Conservation (phyloP, 2,329 filamentous ascomycete genomes). For the Aspergillus bombycis region DNA sequence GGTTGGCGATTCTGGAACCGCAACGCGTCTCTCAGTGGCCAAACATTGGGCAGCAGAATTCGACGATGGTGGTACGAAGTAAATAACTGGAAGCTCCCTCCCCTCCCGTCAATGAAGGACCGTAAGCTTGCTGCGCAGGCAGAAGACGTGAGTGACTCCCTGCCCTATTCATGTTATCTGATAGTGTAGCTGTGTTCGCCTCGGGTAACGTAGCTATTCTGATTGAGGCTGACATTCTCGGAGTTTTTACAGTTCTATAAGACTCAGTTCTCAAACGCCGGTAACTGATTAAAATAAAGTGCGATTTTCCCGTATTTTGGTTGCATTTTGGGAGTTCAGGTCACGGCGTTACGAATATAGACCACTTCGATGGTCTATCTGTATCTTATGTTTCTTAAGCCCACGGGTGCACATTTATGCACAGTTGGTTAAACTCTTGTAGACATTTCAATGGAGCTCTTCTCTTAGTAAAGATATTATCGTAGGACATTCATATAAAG, state of each 20-base stretch:
- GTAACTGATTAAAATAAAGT: slow-evolving; percentile 15
- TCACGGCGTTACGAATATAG: neutral
- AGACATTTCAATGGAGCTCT: neutral
- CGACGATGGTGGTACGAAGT: slow-evolving; percentile 94
- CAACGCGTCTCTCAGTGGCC: slow-evolving; percentile 74
- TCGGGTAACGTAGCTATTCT: neutral
- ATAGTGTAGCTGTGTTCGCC: neutral
- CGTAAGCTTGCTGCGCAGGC: slow-evolving; percentile 42
- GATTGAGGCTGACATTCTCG: slow-evolving; percentile 31
- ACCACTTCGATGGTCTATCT: neutral
- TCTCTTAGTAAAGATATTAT: neutral
- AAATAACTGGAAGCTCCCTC: slow-evolving; percentile 82
- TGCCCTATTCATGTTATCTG: neutral
- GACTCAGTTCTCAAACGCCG: slow-evolving; percentile 38
- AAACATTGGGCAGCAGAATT: slow-evolving; percentile 73
- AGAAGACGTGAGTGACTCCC: slow-evolving; percentile 45
- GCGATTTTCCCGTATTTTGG: neutral
- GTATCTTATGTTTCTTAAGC: neutral
- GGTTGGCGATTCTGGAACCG: slow-evolving; percentile 93
- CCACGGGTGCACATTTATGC: neutral
- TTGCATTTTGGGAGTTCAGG: slow-evolving; percentile 1
- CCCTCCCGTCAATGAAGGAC: slow-evolving; percentile 30
- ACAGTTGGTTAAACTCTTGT: neutral
- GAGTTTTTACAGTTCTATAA: slow-evolving; percentile 43
- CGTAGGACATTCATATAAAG: neutral